Evolutionary conservation across 2,329 filamentous ascomycete genomes (phyloP).

Genomic region (Venturia asperata): DNA sequence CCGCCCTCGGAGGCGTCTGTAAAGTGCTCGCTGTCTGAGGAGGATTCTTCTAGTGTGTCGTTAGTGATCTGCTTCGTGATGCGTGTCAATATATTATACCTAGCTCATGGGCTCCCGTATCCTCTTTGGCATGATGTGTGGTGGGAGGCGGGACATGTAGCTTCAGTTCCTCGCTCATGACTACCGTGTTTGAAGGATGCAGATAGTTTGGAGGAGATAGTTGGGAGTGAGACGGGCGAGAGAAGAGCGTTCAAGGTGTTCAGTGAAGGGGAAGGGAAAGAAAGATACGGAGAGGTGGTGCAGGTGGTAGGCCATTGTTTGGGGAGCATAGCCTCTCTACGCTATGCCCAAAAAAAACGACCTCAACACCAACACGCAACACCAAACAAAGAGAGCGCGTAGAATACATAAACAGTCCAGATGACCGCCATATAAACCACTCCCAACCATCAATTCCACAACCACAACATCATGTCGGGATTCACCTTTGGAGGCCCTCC

Average conservation of each 20-base stretch:
- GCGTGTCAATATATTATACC: slow-evolving; percentile 33
- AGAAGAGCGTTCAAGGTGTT: slow-evolving; percentile 15
- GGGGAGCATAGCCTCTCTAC: background rate
- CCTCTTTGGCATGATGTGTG: slow-evolving; percentile 36
- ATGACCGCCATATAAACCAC: slow-evolving; percentile 1
- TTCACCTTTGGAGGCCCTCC: slow-evolving; percentile 18
- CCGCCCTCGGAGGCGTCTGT: slow-evolving; percentile 57
- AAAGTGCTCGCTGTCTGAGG: slow-evolving; percentile 53
- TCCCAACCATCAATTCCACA: background rate
- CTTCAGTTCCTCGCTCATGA: slow-evolving; percentile 40
- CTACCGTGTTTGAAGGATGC: background rate
- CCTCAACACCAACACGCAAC: background rate
- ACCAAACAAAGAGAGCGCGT: background rate
- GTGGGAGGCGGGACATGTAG: slow-evolving; percentile 8
- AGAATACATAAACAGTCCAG: background rate
- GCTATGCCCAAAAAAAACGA: slow-evolving; percentile 17
- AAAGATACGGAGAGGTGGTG: background rate
- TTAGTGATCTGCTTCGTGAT: background rate
- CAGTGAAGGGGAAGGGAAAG: slow-evolving; percentile 2
- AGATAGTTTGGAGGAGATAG: background rate
- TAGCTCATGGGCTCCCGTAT: slow-evolving; percentile 50
- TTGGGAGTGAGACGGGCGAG: background rate
- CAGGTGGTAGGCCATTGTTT: background rate
- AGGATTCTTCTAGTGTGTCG: slow-evolving; percentile 31
- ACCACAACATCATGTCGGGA: background rate